These are phyloP conservation scores for Puccinia horiana DNA, from an alignment of 1,284 basidiomycete species.

Conservation along the genomic window DNA sequence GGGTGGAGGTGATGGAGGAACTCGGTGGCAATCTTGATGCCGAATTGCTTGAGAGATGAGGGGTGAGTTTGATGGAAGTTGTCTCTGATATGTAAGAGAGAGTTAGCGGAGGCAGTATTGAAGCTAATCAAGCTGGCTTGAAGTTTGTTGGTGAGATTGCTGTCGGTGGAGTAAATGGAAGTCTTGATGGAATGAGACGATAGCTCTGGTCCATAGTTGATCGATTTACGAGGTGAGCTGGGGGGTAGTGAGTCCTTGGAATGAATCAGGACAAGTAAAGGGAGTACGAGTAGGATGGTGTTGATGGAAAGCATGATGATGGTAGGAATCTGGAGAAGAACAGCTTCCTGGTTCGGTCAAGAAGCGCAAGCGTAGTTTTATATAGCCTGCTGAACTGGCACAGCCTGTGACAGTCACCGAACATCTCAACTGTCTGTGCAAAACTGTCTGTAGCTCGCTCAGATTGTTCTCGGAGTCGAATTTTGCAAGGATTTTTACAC, in stretches of 20 bases:
- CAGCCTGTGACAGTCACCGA: too few species aligned
- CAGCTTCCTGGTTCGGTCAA: too few species aligned
- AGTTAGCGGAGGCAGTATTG: constrained; percentile 18
- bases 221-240: constrained; percentile 51
- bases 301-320: neutral
- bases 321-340: neutral
- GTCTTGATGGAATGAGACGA: constrained; percentile 15
- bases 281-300: neutral
- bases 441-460: too few species aligned
- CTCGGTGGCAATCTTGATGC: constrained; percentile 10
- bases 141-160: neutral
- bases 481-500: too few species aligned
- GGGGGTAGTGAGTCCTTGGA: constrained; percentile 2
- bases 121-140: constrained; percentile 11
- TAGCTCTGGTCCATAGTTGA: constrained; percentile 53
- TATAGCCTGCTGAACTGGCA: too few species aligned
- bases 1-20: constrained; percentile 51
- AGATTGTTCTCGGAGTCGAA: too few species aligned
- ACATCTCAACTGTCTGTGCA: too few species aligned
- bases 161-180: constrained; percentile 5
- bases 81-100: neutral
- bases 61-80: constrained; percentile 20
- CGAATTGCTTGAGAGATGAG: constrained; percentile 15
- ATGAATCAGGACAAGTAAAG: neutral
- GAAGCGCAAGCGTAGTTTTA: too few species aligned